Evolutionary conservation across 148 eudicot species (phyloP), one percentile per base, ranked within the genome.

Genomic region (Camellia sinensis): DNA sequence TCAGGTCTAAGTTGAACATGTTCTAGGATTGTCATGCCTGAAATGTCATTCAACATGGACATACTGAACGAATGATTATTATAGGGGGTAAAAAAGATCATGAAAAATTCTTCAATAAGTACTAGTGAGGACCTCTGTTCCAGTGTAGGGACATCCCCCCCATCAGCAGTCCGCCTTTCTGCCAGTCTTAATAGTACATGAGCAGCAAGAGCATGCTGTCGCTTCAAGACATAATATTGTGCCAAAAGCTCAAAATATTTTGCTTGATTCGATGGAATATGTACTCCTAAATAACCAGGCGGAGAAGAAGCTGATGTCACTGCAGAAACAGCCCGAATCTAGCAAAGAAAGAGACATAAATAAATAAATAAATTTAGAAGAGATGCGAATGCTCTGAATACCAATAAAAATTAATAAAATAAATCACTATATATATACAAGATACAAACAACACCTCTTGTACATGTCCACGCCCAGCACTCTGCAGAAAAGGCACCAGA

Each of bases 181-280:
- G 98, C 98, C 67, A 97, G 83, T 81, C 95, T 87, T 75, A 91
- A 84, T 80, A 97, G 80, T 67, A 91, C 89, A 89, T 90, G 97
- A 77, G 99, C 99, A 13, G 99, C 99, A 85, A 97, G 93, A 77
- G 87, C 80, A 85, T 97, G 99, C 85, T 97, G 99, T 74, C 97
- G 90, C 88, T 97, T 97, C 91, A 90, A 77, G 78, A 97, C 91
- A 82, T 97, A 94, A 85, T 91, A 97, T 46, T 90, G 92, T 81
- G 98, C 98, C 78, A 97, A 80, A 84, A 97, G 98, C 83, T 97
- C 97, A 74, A 86, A 83, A 85, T 94, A 92, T 88, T 94, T 94
- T 73, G 90, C 88, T 85, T 90, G 95, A 81, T 85, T 86, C 50
- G 82, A 79, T 48, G 89, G 82, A 73, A 85, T 79, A 46, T 83